Conservation (phyloP, 2,329 filamentous ascomycete genomes). For the Botrytis porri region DNA sequence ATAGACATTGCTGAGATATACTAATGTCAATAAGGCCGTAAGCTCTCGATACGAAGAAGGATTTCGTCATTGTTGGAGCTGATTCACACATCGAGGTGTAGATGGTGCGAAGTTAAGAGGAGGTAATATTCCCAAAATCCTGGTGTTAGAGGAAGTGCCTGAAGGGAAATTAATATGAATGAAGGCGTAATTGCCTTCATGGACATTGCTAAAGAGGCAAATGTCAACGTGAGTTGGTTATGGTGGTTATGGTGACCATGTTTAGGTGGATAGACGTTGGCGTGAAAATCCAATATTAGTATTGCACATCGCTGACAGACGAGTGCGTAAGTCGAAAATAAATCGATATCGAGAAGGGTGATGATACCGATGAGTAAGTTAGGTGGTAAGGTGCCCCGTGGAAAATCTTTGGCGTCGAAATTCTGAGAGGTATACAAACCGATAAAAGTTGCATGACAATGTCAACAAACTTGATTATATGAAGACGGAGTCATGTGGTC, state of each 20-base stretch:
- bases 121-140: too few species aligned
- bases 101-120: too few species aligned
- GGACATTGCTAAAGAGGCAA: background rate
- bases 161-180: background rate
- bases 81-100: too few species aligned
- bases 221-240: background rate
- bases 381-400: background rate
- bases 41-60: too few species aligned
- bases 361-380: background rate
- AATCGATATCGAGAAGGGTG: background rate
- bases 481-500: background rate
- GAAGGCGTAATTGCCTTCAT: background rate
- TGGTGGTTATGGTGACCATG: background rate
- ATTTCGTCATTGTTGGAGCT: too few species aligned
- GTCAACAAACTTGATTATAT: background rate
- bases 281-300: background rate
- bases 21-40: background rate
- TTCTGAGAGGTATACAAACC: background rate
- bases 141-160: background rate
- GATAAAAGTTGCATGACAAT: background rate
- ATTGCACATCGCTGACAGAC: background rate
- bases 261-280: background rate
- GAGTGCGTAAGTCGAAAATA: background rate
- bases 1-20: background rate
- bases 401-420: background rate